phyloP scores from a whole-genome alignment of 140 eudicot species.

The Anethum foeniculum region DNA sequence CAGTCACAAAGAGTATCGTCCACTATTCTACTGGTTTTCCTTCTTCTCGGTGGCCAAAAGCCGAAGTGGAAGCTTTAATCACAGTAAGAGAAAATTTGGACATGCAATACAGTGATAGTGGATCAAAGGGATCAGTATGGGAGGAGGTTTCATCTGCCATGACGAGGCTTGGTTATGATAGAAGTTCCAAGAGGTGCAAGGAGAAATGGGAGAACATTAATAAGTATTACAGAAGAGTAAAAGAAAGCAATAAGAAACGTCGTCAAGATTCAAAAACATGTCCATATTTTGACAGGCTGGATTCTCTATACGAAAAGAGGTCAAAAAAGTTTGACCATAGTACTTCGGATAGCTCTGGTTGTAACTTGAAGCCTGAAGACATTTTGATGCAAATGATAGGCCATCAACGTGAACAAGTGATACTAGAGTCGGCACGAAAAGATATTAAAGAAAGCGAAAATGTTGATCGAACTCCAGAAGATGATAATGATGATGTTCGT shows the following conservation, averaged over 20 bases:
- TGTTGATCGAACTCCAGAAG: conserved; percentile 15
- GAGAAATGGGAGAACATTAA: conserved; percentile 70
- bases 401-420: conserved; percentile 17
- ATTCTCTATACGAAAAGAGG: conserved; percentile 31
- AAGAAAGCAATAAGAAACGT: conserved; percentile 48
- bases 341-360: conserved; percentile 27
- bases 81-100: conserved; percentile 32
- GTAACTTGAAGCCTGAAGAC: conserved; percentile 35
- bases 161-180: conserved; percentile 49
- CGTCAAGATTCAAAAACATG: conserved; percentile 55
- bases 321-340: conserved; percentile 15
- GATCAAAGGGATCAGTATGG: conserved; percentile 49
- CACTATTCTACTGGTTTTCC: conserved; percentile 9
- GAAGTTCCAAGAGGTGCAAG: conserved; percentile 56
- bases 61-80: conserved; percentile 50
- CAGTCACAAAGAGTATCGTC: background rate
- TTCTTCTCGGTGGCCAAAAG: conserved; percentile 52
- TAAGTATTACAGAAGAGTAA: conserved; percentile 57
- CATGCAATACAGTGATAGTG: conserved; percentile 25
- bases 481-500: conserved; percentile 18
- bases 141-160: conserved; percentile 44
- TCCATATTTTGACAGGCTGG: conserved; percentile 46
- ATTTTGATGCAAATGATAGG: conserved; percentile 37
- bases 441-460: conserved; percentile 17
- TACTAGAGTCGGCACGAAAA: conserved; percentile 2